Evolutionary conservation across 352 stramenopile species (phyloP), one percentile per base, ranked within the genome.

Genomic region (Phytopythium delawarense): DNA sequence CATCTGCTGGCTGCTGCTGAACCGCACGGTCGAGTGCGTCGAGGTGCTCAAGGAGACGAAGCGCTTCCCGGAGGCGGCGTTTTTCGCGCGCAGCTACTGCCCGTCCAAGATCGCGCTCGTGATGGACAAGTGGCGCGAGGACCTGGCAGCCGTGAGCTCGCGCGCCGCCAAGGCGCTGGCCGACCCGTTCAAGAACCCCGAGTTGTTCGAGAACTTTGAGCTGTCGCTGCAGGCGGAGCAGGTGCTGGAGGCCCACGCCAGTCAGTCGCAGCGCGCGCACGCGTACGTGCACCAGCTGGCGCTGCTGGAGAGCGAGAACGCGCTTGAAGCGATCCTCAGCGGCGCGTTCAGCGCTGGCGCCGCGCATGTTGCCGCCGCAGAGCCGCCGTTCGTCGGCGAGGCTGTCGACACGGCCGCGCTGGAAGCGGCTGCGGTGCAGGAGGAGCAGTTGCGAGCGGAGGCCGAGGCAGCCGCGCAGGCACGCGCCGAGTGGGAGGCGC

Each of bases 21-120:
- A 94, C 45, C 94, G 98, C 59, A 91, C 97, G n/a, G 94, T 96
- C 44, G 91, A 97, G 28, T 99, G 97, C 69, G 85, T 98, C 44
- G 82, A 98, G 51, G 78, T 99, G 59, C 81, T 99, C 37, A 88
- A 98, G 55, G 81, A 96, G 44, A 97, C 93, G 0, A 97, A 98
- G 63, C 83, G 97, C 42, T 84, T 99, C 52, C 96, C 98, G 8
- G 97, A 99, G 72, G 97, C 98, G 23, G 97, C 98, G 0, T 98
- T 99, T 76, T 98, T 99, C 76, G 96, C 97, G 16, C 91, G 98
- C 48, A 99, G 96, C 34, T 99, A 99, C 74, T 86, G 98, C 34
- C 98, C 98, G 48, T 98, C 93, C 1, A 91, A 96, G 63, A 96
- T 99, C 44, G 74, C 92, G 30, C 73, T 97, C n/a, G 95, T 99